Base-by-base conservation (phyloP, 257 asterid genomes). In the Petrea volubilis region DNA sequence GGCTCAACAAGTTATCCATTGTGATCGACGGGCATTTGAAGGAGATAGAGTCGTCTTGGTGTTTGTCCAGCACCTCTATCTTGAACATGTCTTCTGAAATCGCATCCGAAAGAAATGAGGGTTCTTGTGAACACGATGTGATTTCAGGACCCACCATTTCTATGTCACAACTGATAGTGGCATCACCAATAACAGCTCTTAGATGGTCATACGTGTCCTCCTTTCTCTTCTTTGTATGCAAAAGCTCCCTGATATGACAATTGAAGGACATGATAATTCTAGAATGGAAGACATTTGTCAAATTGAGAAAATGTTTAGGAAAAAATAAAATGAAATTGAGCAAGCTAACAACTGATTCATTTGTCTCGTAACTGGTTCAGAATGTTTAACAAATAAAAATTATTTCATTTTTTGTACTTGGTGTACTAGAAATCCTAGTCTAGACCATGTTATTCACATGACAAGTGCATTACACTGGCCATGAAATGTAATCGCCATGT, bases 1-100 rank as follows among this genome's bases (percentile, higher is more conserved):
- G 98, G 53, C 97, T 89, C 82, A 91, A 57, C 33, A 60, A 60
- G 80, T 91, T 91, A 58, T 93, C 98, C 66, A 91, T 74, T 5
- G 86, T 79, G 61, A 93, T 77, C 14, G 90, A 86, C 9, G 91
- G 91, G 24, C 84, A 49, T 60, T 79, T 80, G 29, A 75, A 83
- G 60, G 83, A 81, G 20, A 70, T 59, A 5, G 82, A 60, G 71
- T 83, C 78, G n/a, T 80, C 78, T 64, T 64, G 67, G 40, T 65
- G 77, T 52, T 78, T 78, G 20, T 74, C 72, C 24, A 74, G 67
- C 74, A 41, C 80, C 67, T 84, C 88, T 1, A 67, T 49, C 66
- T 74, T 68, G 81, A 87, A 84, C 83, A 85, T 76, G 52, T 77
- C 90, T 70, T 79, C 85, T n/a, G 87, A 69, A 23, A 89, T 83